Base-by-base conservation (phyloP, 164 flowering plant species). In the Stephania yunnanensis region DNA sequence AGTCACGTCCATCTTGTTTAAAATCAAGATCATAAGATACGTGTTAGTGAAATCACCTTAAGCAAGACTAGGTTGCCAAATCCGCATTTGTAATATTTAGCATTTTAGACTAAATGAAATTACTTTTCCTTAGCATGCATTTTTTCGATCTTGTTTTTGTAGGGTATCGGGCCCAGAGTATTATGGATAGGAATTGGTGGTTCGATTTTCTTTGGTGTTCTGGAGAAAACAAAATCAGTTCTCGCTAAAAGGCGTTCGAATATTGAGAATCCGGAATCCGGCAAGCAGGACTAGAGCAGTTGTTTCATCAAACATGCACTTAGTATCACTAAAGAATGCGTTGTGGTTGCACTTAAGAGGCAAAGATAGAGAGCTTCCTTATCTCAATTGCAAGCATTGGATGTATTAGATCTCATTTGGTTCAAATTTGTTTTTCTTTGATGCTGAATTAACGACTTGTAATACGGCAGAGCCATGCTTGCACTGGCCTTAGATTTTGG, bases 161-260 rank as follows among this genome's bases (percentile, higher is more conserved):
- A 92, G 96, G 98, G 98, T 2, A 87, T 91, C 46, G 93, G 92
- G 58, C 95, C 98, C 19, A 86, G 98, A 77, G 97, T 92, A 7
- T 36, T 91, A 63, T 94, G 98, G 97, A 88, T 94, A 61, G 97
- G 98, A 15, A 82, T 94, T 73, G 98, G 98, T 19, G 98, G 97
- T 61, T 88, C 97, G 3, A 94, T 94, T 68, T 94, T 94, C 82
- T 94, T 94, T 78, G 90, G 92, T 50, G 97, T 89, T 70, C 87
- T 94, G 48, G 97, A 94, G 81, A 90, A 85, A 75, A 89, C 95
- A 58, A 94, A 92, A 79, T 82, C 76, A 53, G 46, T 83, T 9
- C 92, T 94, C 48, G 85, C 86, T 5, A 80, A 87, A 70, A 82
- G 83, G 79, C 83, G 75, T 25, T 69, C 77, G 9, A 50, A 7